These are phyloP conservation scores for Acacia confusa DNA, from an alignment of 306 rosid species.

Conservation along the genomic window DNA sequence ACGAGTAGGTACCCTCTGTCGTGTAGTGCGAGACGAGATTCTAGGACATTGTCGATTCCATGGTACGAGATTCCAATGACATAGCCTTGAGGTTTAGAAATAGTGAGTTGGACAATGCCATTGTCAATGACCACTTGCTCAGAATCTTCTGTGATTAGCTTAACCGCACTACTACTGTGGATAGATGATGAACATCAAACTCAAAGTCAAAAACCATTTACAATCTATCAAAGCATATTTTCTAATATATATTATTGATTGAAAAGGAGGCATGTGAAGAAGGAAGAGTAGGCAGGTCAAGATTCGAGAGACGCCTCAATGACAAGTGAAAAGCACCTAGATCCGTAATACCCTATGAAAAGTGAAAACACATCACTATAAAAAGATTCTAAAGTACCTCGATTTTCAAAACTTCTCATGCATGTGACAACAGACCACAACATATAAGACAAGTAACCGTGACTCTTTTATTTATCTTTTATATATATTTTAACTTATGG, in stretches of 20 bases:
- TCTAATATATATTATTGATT: neutral
- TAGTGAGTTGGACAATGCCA: constrained; percentile 59
- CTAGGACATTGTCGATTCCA: constrained; percentile 66
- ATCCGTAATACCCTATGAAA: neutral
- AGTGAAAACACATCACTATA: neutral
- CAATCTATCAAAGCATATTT: neutral
- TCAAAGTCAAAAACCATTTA: neutral
- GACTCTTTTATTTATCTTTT: constrained; percentile 16
- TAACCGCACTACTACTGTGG: neutral
- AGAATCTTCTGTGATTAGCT: constrained; percentile 1
- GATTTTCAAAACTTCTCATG: constrained; percentile 25
- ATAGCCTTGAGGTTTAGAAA: constrained; percentile 62
- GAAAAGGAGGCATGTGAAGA: constrained; percentile 22
- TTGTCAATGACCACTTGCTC: constrained; percentile 55
- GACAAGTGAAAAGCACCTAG: constrained; percentile 14
- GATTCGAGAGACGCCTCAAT: neutral
- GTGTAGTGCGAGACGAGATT: constrained; percentile 15
- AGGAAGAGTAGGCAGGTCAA: constrained; percentile 11
- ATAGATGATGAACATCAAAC: neutral
- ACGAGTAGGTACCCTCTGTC: constrained; percentile 63
- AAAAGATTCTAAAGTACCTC: constrained; percentile 9
- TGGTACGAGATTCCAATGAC: constrained; percentile 58
- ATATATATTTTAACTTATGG: constrained; percentile 14
- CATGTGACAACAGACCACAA: constrained; percentile 36
- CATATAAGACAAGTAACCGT: constrained; percentile 46